Evolutionary conservation across 768 basidiomycete genomes (phyloP).

Genomic region (Mycena belliarum): DNA sequence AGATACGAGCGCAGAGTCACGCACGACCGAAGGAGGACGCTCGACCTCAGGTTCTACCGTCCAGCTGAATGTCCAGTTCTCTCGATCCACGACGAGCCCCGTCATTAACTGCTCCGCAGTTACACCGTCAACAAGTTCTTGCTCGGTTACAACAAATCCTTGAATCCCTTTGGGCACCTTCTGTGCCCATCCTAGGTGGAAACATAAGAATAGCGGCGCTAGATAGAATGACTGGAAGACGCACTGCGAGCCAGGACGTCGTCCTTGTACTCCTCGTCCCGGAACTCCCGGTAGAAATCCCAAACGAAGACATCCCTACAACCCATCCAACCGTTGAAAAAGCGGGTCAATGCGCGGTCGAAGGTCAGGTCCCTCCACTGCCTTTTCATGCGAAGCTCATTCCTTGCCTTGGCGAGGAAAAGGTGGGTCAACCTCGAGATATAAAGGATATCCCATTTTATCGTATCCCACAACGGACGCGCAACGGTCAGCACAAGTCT

Average conservation of each 20-base stretch:
- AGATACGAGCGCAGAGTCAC: neutral
- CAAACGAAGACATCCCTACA: constrained; percentile 16
- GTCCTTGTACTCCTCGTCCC: constrained; percentile 21
- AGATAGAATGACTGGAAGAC: neutral
- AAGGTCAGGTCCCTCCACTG: constrained; percentile 20
- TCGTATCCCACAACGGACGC: constrained; percentile 15
- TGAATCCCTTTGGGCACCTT: constrained; percentile 22
- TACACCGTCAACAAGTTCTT: constrained; percentile 18
- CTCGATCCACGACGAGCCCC: constrained; percentile 7
- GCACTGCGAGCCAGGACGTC: constrained; percentile 20
- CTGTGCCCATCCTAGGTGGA: constrained; percentile 16
- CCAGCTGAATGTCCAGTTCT: constrained; percentile 11
- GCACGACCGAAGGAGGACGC: neutral
- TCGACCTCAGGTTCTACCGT: constrained; percentile 4
- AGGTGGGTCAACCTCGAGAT: constrained; percentile 13
- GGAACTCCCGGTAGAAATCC: constrained; percentile 21
- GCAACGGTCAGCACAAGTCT: constrained; percentile 12
- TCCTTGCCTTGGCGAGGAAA: constrained; percentile 14
- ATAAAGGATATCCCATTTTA: constrained; percentile 20
- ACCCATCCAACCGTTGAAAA: constrained; percentile 24
- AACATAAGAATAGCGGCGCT: neutral
- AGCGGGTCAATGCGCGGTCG: constrained; percentile 17
- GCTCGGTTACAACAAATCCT: constrained; percentile 16
- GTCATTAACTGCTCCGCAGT: constrained; percentile 2
- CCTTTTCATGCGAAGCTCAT: constrained; percentile 14